Percentiles rank a stretch among this genome's conserved stretches.
Evolutionary conservation across 2,329 filamentous ascomycete species (phyloP).

Genomic region (Lecanicillium sp.): DNA sequence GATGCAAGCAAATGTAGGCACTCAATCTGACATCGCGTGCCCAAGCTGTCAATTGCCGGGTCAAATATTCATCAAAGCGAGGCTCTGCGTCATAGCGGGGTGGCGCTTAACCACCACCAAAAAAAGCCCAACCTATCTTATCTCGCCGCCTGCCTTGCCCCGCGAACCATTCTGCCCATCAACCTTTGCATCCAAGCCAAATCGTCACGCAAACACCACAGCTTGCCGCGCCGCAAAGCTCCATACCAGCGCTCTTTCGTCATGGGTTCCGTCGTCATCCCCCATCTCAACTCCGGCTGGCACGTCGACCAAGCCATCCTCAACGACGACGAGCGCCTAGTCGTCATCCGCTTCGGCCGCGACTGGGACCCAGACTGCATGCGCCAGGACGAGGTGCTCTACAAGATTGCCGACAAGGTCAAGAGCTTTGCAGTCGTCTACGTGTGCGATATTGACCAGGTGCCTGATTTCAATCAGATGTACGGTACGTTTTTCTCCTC

Average conservation of each 20-base stretch:
- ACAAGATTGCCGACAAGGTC: slow-evolving; percentile 84
- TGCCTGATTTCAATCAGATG: slow-evolving; percentile 93
- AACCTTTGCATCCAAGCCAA: background rate
- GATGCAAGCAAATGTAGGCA: no score
- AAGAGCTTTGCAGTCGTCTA: slow-evolving; percentile 94
- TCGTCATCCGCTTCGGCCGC: slow-evolving; percentile 88
- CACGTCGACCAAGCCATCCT: slow-evolving; percentile 97
- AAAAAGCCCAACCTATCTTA: slow-evolving; percentile 3
- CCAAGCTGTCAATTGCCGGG: no score
- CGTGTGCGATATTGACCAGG: slow-evolving; percentile 84
- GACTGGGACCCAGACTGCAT: slow-evolving; percentile 73
- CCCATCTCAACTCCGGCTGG: slow-evolving; percentile 87
- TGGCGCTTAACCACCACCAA: background rate
- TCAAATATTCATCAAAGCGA: slow-evolving; percentile 8
- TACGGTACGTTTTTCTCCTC: slow-evolving; percentile 45
- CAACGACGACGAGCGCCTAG: slow-evolving; percentile 79
- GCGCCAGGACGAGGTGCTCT: slow-evolving; percentile 83
- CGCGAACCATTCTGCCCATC: background rate
- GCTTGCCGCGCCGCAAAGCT: background rate
- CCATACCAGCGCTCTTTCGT: background rate
- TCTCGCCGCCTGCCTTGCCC: background rate
- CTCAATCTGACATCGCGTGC: no score
- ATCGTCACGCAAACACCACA: background rate
- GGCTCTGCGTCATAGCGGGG: slow-evolving; percentile 5
- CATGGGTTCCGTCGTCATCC: slow-evolving; percentile 81